Evolutionary conservation across 2,329 filamentous ascomycete genomes (phyloP), one percentile per base, ranked within the genome.

Genomic region (Pseudogymnoascus sp.): DNA sequence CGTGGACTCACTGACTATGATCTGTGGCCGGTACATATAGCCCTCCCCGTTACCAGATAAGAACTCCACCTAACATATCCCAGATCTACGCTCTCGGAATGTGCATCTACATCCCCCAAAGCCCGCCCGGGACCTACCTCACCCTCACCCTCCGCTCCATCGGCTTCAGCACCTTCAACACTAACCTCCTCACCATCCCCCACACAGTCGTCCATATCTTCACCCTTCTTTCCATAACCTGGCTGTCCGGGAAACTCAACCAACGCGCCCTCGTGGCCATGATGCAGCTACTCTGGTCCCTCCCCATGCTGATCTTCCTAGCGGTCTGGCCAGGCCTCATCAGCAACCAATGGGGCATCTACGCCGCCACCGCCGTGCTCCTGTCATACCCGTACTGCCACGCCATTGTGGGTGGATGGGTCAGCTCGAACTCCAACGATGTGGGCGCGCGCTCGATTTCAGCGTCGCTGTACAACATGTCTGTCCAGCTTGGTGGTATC

Each of bases 381-480:
- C 40, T 66, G 3, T 60, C 29, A 4, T 65, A 66, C 61, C 61
- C 65, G n/a, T 61, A 72, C 63, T 71, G 70, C 42, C 71, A 72
- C 35, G 71, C 70, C 26, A 72, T 71, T 46, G 66, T 69, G 26
- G 69, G 50, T 3, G 77, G 71, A 17, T 82, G 79, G 78, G 77
- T 77, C 64, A 78, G 76, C 3, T 77, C 82, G 63, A 89, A 88
- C 69, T 81, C 83, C 2, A 86, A 87, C 65, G 80, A 82, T 1
- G 85, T 89, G 7, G 79, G 86, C 9, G 83, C 83, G 1, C 77
- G 86, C 4, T 83, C 85, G 1, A 83, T 89, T 1, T 83, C 83
- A 0, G 81, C 84, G 0, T 85, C 83, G 0, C 72, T 85, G 13
- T 88, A 87, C 72, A 87, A 87, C 68, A 80, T 80, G 77, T 76